A percentile compares a stretch with the other conserved stretches of the same genome.
These are phyloP conservation scores for Cajanus cajan DNA, from an alignment of 306 rosid species.

Conservation along the genomic window DNA sequence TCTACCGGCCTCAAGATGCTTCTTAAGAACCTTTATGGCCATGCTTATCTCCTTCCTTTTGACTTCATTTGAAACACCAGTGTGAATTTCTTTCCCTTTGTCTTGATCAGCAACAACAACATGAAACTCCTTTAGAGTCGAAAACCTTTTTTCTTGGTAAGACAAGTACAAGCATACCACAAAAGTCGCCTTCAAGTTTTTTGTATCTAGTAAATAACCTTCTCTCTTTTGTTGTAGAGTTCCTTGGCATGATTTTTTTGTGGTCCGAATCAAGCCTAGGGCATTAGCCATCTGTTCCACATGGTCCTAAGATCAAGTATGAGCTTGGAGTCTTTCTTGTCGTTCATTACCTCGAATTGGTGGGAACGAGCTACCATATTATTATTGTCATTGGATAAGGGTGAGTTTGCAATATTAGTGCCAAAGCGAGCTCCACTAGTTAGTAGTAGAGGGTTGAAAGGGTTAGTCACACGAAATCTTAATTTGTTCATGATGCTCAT, in stretches of 20 bases:
- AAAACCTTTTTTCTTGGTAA: not conserved
- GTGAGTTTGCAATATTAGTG: not conserved
- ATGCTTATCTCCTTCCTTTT: not conserved
- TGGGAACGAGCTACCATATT: not conserved
- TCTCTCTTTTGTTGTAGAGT: not conserved
- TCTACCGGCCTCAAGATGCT: not conserved
- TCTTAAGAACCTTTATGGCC: not conserved
- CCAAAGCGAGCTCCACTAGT: not conserved
- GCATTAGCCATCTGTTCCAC: not conserved
- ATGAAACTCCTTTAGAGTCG: not conserved
- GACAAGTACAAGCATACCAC: not conserved
- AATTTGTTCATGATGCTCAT: not conserved
- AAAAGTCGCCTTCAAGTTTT: not conserved
- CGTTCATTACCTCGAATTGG: not conserved
- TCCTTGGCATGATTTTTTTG: not conserved
- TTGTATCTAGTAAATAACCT: not conserved
- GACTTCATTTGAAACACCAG: not conserved
- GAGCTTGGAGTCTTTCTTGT: not conserved
- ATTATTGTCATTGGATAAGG: not conserved
- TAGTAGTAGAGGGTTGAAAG: not conserved
- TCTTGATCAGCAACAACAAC: not conserved
- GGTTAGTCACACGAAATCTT: not conserved
- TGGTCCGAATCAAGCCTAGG: not conserved
- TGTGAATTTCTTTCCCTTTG: too few species aligned
- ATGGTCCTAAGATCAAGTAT: not conserved